Base-by-base conservation (phyloP, 2,329 filamentous ascomycete genomes). In the Phyllosticta paracitricarpa region DNA sequence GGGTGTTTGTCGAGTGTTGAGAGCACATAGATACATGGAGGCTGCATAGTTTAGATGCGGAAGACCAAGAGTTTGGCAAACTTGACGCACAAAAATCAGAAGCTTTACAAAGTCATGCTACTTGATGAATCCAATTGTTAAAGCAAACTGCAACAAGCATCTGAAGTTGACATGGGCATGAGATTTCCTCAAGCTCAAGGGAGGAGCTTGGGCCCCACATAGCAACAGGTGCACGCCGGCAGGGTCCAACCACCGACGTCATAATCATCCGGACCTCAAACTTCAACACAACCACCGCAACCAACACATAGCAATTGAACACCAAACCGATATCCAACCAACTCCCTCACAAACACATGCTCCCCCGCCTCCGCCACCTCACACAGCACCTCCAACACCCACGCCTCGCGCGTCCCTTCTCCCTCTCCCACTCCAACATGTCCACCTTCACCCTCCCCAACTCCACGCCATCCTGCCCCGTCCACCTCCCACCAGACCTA, bases 381-480 rank as follows among this genome's bases (percentile, higher is more conserved):
- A 10, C 60, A 26, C 53, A 35, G 3, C 61, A 57, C 30, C 51
- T 59, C 24, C 40, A 4, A 12, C 4, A 6, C 12, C 22, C 51
- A 17, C 59, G 19, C 9, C 3, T 6, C 4, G 51, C 19, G 12
- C 24, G 53, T 51, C 63, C 48, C 48, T 59, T 35, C 10, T 35
- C 19, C 19, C 19, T 22, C 19, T 22, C 19, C 19, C 19, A 22
- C 19, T 22, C 52, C 33, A 33, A 30, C 57, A 78, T 79, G 75
- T 73, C 76, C 9, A 75, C 71, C 52, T 79, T 79, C 68, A 76
- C 66, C 10, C 70, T 78, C 12, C 72, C 71, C 35, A 64, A 67
- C 57, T 72, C 63, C 51, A 65, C 64, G 25, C 72, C 70, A 12
- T 66, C 65, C 19, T 71, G 79, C 28, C 64, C 70, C 2, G 72